Evolutionary conservation across 1,139 yeast species (phyloP), one percentile per base, ranked within the genome.

Genomic region (Geotrichum reessii): DNA sequence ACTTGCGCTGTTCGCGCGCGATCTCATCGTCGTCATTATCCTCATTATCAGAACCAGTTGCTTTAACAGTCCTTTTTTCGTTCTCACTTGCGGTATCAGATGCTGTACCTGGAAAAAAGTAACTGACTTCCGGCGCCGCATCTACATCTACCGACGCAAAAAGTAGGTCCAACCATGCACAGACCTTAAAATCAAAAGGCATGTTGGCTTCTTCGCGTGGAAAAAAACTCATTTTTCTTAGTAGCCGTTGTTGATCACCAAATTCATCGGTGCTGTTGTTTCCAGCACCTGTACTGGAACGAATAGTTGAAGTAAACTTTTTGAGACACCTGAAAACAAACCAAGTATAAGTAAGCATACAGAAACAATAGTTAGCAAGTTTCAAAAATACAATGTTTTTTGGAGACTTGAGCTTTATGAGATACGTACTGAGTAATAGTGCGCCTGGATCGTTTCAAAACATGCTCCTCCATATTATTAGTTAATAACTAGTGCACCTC

Each of bases 161-260:
- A 8, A 31, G 37, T n/a, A 31, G 12, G 37, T 31, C 37, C 17
- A 66, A 59, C 70, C 70, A 67, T 19, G 52, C 53, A 4, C 51
- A 22, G 7, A 67, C 68, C 55, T 67, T 67, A 22, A 61, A 63
- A 17, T 60, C 51, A 53, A 52, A 63, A 19, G 60, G 59, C 69
- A 67, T 66, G 48, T 62, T 62, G 17, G 57, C 56, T 40, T 67
- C 70, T 33, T 59, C 58, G 5, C 68, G 55, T 1, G 67, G 66
- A 27, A 59, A 60, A 50, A 63, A 63, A 14, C 21, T 46, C 40
- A 53, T 19, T 3, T 24, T 28, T n/a, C 54, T 21, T 5, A 56
- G 33, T 8, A 31, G 37, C 47, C 22, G 51, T 19, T 17, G 31
- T 2, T 22, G 50, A 27, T 31, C 3, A 8, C 37, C 9, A 31